Evolutionary conservation across 768 basidiomycete genomes (phyloP), one percentile per base, ranked within the genome.

Genomic region (Dentipellis fragilis): DNA sequence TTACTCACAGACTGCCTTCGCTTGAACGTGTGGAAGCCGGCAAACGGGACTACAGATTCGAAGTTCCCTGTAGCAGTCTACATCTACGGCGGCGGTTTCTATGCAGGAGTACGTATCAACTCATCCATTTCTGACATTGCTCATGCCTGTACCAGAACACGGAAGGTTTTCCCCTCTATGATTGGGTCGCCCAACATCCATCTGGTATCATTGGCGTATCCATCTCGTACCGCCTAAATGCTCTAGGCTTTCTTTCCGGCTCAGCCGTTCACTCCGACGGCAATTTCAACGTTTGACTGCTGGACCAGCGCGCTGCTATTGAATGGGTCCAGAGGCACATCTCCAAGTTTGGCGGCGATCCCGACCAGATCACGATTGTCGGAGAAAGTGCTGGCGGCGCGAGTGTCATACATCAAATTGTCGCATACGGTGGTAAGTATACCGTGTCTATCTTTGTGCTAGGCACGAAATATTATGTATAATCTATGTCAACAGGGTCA

Each of bases 321-420:
- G 61, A 72, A 54, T 77, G 75, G 74, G 68, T 76, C 1, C 71
- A 73, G 47, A 62, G 68, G 52, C 69, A 75, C 59, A 73, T 75
- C 50, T 61, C 56, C 37, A 59, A 65, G 0, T 77, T 75, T 57
- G 75, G 75, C 0, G 75, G 75, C 17, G 71, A 76, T 55, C 66
- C 66, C 2, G 29, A 6, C 49, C 23, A 45, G 47, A 21, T 54
- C 17, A 48, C 40, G 6, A 35, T 51, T 16, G n/a, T 52, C 51
- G 46, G 56, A 14, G 53, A 54, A 23, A 35, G 54, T 10, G 42
- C 56, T 35, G 51, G 56, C 16, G 51, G 19, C 38, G 23, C 56
- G 3, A 45, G 42, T 45, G 42, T 45, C 19, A 16, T 19, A 3
- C 42, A 45, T 19, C 42, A 45, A 16, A 19, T 45, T 16, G 42